These are phyloP conservation scores for Candida labiduridarum DNA, from an alignment of 1,139 yeast species.

Conservation along the genomic window DNA sequence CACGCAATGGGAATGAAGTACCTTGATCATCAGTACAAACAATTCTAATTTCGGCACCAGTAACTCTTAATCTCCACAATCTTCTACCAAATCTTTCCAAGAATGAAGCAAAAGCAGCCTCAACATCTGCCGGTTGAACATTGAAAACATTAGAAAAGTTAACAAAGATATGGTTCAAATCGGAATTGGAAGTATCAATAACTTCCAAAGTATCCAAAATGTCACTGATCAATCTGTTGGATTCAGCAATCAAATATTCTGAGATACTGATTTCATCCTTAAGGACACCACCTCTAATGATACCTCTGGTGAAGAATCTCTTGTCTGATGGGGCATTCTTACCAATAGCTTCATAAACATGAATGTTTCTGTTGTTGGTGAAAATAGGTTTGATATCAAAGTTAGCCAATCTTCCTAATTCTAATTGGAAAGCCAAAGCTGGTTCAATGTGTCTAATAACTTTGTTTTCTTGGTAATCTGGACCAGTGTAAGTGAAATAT, in stretches of 20 bases:
- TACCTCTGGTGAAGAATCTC: conserved; percentile 95
- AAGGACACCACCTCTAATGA: conserved; percentile 92
- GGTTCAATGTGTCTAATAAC: conserved; percentile 98
- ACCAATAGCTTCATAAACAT: conserved; percentile 95
- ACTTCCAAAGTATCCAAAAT: conserved; percentile 93
- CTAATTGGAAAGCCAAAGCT: conserved; percentile 96
- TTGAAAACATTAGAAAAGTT: conserved; percentile 95
- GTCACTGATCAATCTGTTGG: conserved; percentile 93
- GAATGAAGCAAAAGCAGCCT: conserved; percentile 96
- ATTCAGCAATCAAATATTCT: conserved; percentile 93
- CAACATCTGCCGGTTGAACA: conserved; percentile 92
- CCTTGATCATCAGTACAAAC: conserved; percentile 91
- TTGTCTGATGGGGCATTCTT: conserved; percentile 92
- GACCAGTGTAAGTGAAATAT: conserved; percentile 94
- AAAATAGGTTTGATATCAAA: conserved; percentile 93
- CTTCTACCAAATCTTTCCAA: conserved; percentile 97
- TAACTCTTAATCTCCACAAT: conserved; percentile 93
- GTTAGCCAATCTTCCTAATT: conserved; percentile 90
- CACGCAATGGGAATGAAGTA: conserved; percentile 91
- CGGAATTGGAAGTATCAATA: conserved; percentile 92
- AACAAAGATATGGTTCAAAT: conserved; percentile 93
- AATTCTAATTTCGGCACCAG: conserved; percentile 96
- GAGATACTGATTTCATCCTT: conserved; percentile 91
- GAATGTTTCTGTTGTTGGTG: conserved; percentile 96
- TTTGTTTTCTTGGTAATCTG: conserved; percentile 77